phyloP scores from a whole-genome alignment of 148 eudicot genomes.

The Vaccinium corymbosum region DNA sequence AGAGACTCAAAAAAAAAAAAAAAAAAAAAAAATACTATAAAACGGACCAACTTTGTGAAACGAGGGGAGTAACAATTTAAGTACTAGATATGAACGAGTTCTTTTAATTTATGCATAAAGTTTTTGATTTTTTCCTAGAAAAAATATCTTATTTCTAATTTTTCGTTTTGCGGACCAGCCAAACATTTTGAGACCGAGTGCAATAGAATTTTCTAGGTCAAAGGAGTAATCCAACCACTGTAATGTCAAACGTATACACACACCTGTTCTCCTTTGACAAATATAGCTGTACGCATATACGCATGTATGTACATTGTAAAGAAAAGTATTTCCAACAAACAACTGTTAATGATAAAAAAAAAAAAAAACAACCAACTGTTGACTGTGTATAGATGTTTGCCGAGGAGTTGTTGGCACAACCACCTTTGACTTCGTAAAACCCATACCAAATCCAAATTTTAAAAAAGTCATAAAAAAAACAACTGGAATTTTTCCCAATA shows the following conservation, averaged over 20 bases:
- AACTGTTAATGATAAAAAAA: too few relatives aligned
- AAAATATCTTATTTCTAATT: too few relatives aligned
- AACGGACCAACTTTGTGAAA: too few relatives aligned
- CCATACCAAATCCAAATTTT: neutral
- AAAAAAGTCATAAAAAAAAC: neutral
- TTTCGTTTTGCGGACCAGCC: too few relatives aligned
- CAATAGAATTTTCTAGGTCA: neutral
- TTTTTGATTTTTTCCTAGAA: too few relatives aligned
- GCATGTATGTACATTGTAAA: neutral
- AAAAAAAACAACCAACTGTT: neutral
- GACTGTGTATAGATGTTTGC: neutral
- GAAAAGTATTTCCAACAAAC: neutral
- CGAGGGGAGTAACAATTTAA: too few relatives aligned
- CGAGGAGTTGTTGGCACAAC: slow-evolving; percentile 2
- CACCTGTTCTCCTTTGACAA: neutral
- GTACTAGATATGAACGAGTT: too few relatives aligned
- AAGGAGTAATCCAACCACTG: neutral
- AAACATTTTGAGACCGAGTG: too few relatives aligned
- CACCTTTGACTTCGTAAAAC: slow-evolving; percentile 5
- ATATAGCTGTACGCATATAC: neutral
- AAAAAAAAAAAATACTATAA: too few relatives aligned
- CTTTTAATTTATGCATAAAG: too few relatives aligned
- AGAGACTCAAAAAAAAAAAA: too few relatives aligned
- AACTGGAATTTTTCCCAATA: neutral
- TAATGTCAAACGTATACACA: neutral